phyloP scores from a whole-genome alignment of 768 basidiomycete species.

The Calvatia gigantea region DNA sequence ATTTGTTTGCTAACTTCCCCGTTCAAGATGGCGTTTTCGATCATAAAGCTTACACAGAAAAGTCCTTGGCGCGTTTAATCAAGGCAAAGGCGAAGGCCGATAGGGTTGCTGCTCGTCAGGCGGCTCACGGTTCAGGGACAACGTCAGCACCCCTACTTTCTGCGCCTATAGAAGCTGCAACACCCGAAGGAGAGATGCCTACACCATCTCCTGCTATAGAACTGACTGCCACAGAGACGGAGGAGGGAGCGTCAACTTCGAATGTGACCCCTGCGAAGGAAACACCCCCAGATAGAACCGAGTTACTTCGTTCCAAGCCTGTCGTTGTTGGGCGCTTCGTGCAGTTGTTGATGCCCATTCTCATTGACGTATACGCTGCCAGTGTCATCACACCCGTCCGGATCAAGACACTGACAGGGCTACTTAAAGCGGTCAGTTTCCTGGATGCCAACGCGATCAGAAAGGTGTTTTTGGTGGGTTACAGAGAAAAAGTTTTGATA shows the following conservation, averaged over 20 bases:
- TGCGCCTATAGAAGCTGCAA: slow-evolving; percentile 24
- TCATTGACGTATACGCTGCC: slow-evolving; percentile 99
- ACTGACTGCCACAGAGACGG: slow-evolving; percentile 35
- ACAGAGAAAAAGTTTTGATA: not conserved
- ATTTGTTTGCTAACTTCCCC: slow-evolving; percentile 5
- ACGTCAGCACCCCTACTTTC: slow-evolving; percentile 19
- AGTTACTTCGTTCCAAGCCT: slow-evolving; percentile 71
- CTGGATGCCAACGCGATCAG: slow-evolving; percentile 74
- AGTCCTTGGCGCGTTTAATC: slow-evolving; percentile 67
- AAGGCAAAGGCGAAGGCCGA: slow-evolving; percentile 86
- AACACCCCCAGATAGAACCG: slow-evolving; percentile 54
- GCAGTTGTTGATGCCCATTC: slow-evolving; percentile 84
- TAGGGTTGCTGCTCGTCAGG: slow-evolving; percentile 65
- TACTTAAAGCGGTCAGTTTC: slow-evolving; percentile 91
- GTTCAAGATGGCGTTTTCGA: slow-evolving; percentile 90
- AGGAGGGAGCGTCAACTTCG: slow-evolving; percentile 27
- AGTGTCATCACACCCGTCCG: slow-evolving; percentile 87
- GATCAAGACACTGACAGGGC: slow-evolving; percentile 81
- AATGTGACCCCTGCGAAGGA: slow-evolving; percentile 33
- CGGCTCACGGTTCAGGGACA: slow-evolving; percentile 29
- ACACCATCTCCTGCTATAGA: slow-evolving; percentile 23
- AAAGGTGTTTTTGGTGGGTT: slow-evolving; percentile 70
- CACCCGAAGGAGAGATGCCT: slow-evolving; percentile 25
- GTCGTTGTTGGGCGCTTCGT: slow-evolving; percentile 83
- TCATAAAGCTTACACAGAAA: slow-evolving; percentile 86